Evolutionary conservation across 305 asterid genomes (phyloP).

Genomic region (Fraxinus dipetala): DNA sequence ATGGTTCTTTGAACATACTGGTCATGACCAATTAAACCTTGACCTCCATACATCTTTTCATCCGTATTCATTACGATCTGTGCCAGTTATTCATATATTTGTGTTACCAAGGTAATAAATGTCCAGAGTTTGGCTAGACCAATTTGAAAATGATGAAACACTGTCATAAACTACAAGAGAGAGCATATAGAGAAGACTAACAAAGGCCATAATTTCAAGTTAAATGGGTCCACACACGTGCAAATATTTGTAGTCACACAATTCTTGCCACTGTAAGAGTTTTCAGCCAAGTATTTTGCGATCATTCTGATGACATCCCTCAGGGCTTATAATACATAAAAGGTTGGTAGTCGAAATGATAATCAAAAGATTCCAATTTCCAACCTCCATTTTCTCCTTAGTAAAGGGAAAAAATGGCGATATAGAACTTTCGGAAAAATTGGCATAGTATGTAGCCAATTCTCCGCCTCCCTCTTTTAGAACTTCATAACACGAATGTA

Average conservation of each 20-base stretch:
- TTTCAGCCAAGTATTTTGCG: neutral
- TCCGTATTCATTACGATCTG: constrained; percentile 81
- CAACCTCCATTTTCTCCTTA: neutral
- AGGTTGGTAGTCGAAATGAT: neutral
- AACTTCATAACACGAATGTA: neutral
- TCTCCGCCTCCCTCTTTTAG: neutral
- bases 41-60: constrained; percentile 77
- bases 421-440: neutral
- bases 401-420: neutral
- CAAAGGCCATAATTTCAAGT: neutral
- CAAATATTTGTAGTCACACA: neutral
- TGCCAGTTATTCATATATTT: constrained; percentile 22
- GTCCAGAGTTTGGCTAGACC: constrained; percentile 5
- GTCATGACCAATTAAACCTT: constrained; percentile 54
- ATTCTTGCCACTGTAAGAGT: neutral
- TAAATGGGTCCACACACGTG: neutral
- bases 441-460: neutral
- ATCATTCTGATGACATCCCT: neutral
- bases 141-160: constrained; percentile 3
- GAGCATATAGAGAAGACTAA: neutral
- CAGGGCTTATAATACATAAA: neutral
- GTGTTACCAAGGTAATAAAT: constrained; percentile 11
- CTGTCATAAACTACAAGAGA: neutral
- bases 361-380: neutral
- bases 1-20: constrained; percentile 63